phyloP scores from a whole-genome alignment of 192 early-diverging fungal genomes.

The Mortierella alpina region DNA sequence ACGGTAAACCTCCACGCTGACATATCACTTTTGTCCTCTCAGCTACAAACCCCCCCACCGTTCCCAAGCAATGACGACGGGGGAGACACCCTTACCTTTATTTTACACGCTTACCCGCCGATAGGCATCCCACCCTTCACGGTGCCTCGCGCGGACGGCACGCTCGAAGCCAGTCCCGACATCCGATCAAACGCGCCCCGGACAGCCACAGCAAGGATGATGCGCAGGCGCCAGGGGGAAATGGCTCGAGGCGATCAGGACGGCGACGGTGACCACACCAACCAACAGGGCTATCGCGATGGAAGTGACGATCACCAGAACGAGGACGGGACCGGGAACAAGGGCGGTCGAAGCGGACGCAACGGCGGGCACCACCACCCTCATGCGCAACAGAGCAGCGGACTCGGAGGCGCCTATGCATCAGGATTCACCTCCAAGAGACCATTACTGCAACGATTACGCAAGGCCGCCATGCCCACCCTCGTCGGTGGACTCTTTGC shows the following conservation, averaged over 20 bases:
- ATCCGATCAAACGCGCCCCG: background rate
- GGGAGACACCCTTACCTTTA: too few species aligned
- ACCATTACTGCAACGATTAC: slow-evolving; percentile 22
- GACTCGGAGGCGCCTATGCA: background rate
- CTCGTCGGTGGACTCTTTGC: slow-evolving; percentile 18
- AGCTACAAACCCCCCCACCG: background rate
- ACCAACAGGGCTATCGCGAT: slow-evolving; percentile 36
- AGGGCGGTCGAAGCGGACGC: background rate
- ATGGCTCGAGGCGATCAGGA: slow-evolving; percentile 22
- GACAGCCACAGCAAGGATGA: slow-evolving; percentile 24
- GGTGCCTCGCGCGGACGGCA: slow-evolving; percentile 43
- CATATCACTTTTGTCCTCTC: background rate
- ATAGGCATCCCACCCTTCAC: slow-evolving; percentile 50
- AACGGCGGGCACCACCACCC: background rate
- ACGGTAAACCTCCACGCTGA: slow-evolving; percentile 16
- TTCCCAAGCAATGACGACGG: background rate
- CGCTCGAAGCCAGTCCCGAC: slow-evolving; percentile 25
- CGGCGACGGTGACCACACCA: slow-evolving; percentile 45
- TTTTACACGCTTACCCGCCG: background rate
- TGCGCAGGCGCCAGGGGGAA: slow-evolving; percentile 34
- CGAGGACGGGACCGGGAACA: background rate
- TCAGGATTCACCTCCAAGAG: slow-evolving; percentile 10
- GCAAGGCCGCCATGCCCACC: slow-evolving; percentile 21
- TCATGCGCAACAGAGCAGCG: background rate
- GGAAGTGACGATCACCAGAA: slow-evolving; percentile 8